Base-by-base conservation (phyloP, 148 eudicot species). In the Vaccinium vitisidaea region DNA sequence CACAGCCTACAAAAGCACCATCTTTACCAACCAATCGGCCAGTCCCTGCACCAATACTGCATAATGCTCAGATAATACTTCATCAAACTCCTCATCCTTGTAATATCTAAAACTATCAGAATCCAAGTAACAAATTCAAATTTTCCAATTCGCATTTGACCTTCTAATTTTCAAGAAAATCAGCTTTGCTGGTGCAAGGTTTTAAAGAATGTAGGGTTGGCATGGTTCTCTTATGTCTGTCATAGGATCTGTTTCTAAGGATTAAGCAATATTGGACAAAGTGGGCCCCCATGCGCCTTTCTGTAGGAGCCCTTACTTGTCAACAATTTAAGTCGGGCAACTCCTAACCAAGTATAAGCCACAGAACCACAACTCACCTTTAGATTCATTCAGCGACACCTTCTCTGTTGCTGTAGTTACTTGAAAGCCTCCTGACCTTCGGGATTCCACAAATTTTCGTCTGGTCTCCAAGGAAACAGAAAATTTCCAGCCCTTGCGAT, bases 341-440 rank as follows among this genome's bases (percentile, higher is more conserved):
- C 59, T 77, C 21, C 80, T 12, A 25, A 77, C 19, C 80, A 10
- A 30, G 19, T 77, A 52, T 77, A n/a, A 13, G 59, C 32, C 80
- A 13, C 43, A 30, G 23, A 49, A 0, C 7, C 43, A 30, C 73
- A 61, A 1, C 81, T 71, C 36, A 50, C 39, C 55, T 32, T 48
- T 52, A 25, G 36, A n/a, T 81, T 82, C 7, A 87, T 74, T 11
- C 27, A 5, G 77, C 58, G 16, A 19, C 86, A 79, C 71, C 50
- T 76, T 83, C 75, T 50, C 84, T 61, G 13, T 84, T 80, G 80
- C 80, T 53, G 84, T 88, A 83, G 56, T 86, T 82, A 80, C 83
- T 90, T 4, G 90, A 84, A 54, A 96, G 91, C 70, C 39, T 36
- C 81, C 75, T 43, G 74, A 12, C 12, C 39, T 69, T 69, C 0